Evolutionary conservation across 202 grass and related monocot species (phyloP), one percentile per base, ranked within the genome.

Genomic region (Digitaria exilis): DNA sequence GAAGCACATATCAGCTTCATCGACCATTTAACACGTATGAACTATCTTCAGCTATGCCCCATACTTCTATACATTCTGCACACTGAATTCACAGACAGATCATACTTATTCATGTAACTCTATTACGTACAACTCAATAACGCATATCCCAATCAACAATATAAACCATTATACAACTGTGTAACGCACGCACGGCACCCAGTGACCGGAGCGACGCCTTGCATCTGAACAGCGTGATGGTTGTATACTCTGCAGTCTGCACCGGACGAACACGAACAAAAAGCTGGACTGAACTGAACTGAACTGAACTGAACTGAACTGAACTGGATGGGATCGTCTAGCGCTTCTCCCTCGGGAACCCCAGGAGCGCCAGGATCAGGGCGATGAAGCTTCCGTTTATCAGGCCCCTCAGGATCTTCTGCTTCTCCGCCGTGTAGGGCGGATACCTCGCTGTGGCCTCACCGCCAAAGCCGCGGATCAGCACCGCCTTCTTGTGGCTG

Each of bases 371-470:
- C 34, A 89, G 84, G 56, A 99, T 15, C 24, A 96, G 79, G 25
- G 93, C 91, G 29, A 94, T 18, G 84, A 99, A 71, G 54, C 91
- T 96, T 44, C 97, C 93, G 7, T 87, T 78, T 30, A 99, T 81
- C 17, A 99, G 70, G 21, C 88, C 91, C 79, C 88, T 91, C 10
- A 99, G 26, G 80, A 99, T 87, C 74, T 76, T 92, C 79, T 96
- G 97, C 76, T 96, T 99, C 57, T 54, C 62, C 0, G 26, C 0
- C 14, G 97, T 92, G 77, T 96, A 99, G 0, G 97, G 97, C 6
- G 97, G 97, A 66, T 99, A 99, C 82, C 97, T 87, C 2, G 89
- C 91, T 0, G 32, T 60, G 2, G 86, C 81, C 78, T 99, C 97
- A 3, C 85, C 91, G 0, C 29, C 37, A 30, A 92, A 99, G 21